Evolutionary conservation across 495 filamentous ascomycete species (phyloP), one percentile per base, ranked within the genome.

Genomic region (Patellaria atrata): DNA sequence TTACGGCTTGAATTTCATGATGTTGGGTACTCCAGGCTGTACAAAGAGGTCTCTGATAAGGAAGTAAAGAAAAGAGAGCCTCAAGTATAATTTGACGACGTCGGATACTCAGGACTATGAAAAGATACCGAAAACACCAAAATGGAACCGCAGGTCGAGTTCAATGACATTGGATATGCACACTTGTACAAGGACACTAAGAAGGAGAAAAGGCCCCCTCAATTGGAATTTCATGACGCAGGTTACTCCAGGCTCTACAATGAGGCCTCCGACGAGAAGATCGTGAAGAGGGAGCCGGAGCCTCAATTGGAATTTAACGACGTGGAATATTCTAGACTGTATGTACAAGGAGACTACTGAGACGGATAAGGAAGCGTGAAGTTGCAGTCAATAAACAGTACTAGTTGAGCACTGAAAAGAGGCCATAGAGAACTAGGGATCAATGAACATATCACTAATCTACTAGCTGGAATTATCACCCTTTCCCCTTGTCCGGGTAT

Each of bases 281-380:
- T 31, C 28, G 28, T 17, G 8, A 31, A 31, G 28, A n/a, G 23
- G n/a, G 23, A 26, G n/a, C n/a, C n/a, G n/a, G n/a, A n/a, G n/a
- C n/a, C n/a, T n/a, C n/a, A n/a, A n/a, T n/a, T n/a, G n/a, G n/a
- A n/a, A n/a, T n/a, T n/a, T n/a, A n/a, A n/a, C n/a, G n/a, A n/a
- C n/a, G n/a, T n/a, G n/a, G n/a, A n/a, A n/a, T n/a, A n/a, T n/a
- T n/a, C n/a, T n/a, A n/a, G n/a, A n/a, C n/a, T n/a, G n/a, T n/a
- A n/a, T n/a, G n/a, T n/a, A n/a, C n/a, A n/a, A n/a, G n/a, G n/a
- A n/a, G n/a, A n/a, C n/a, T n/a, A n/a, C n/a, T n/a, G n/a, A n/a
- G n/a, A n/a, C n/a, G n/a, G n/a, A n/a, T n/a, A n/a, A n/a, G n/a
- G n/a, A n/a, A n/a, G n/a, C n/a, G n/a, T n/a, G n/a, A n/a, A n/a